Evolutionary conservation across 257 asterid species (phyloP).

Genomic region (Linderniella brevidens): DNA sequence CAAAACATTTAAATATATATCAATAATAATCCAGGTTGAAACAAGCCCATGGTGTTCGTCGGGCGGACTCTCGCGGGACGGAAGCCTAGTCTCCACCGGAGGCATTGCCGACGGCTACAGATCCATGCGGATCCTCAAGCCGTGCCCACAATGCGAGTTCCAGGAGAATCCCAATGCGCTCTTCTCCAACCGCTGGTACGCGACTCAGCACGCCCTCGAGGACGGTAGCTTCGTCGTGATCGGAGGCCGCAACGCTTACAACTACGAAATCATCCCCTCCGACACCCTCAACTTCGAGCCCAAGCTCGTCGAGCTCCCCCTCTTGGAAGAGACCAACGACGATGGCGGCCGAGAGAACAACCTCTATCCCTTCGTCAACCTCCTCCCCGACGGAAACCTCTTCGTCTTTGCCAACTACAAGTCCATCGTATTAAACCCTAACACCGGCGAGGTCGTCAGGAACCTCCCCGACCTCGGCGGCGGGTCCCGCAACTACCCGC

Average conservation of each 20-base stretch:
- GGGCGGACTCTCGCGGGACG: slow-evolving; percentile 44
- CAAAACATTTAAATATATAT: not conserved
- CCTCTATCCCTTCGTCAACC: slow-evolving; percentile 65
- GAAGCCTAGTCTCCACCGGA: slow-evolving; percentile 59
- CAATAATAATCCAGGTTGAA: slow-evolving; percentile 35
- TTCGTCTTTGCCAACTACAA: slow-evolving; percentile 59
- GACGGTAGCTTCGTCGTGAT: slow-evolving; percentile 43
- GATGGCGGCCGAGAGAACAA: slow-evolving; percentile 54
- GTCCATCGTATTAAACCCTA: slow-evolving; percentile 47
- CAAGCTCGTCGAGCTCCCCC: slow-evolving; percentile 23
- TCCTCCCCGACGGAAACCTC: slow-evolving; percentile 75
- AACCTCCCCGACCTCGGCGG: slow-evolving; percentile 43
- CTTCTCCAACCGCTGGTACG: slow-evolving; percentile 52
- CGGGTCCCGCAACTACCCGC: slow-evolving; percentile 69
- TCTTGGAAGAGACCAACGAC: slow-evolving; percentile 37
- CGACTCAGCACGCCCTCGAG: slow-evolving; percentile 32
- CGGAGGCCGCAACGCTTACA: slow-evolving; percentile 62
- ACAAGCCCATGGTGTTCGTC: slow-evolving; percentile 90
- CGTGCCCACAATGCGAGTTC: slow-evolving; percentile 23
- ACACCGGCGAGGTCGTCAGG: slow-evolving; percentile 32
- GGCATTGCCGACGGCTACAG: slow-evolving; percentile 42
- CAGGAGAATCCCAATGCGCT: slow-evolving; percentile 33
- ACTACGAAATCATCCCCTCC: slow-evolving; percentile 50
- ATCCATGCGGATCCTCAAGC: slow-evolving; percentile 28
- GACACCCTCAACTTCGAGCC: slow-evolving; percentile 26